Percentiles rank a stretch among this genome's conserved stretches.
These are phyloP conservation scores for Schrenkiella parvula DNA, from an alignment of 345 rosid genomes.

Conservation along the genomic window DNA sequence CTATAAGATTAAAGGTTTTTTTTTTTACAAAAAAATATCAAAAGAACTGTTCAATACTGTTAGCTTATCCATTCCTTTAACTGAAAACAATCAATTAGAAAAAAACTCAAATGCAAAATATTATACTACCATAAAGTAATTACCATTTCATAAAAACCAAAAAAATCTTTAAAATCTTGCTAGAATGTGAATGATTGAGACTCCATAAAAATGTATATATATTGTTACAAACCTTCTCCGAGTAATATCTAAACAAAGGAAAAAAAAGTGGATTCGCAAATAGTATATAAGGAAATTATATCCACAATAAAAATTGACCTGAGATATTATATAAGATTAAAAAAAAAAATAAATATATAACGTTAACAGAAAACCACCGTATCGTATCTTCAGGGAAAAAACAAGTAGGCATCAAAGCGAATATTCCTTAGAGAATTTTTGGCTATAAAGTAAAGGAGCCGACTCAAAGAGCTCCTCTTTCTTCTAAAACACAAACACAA, in stretches of 20 bases:
- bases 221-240: neutral
- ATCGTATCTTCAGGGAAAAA: neutral
- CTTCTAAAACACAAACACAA: neutral
- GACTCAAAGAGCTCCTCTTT: neutral
- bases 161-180: neutral
- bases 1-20: neutral
- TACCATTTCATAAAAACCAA: neutral
- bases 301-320: neutral
- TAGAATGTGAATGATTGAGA: neutral
- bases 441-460: slow-evolving; percentile 23
- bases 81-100: neutral
- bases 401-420: slow-evolving; percentile 27
- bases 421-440: slow-evolving; percentile 1
- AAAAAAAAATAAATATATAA: neutral
- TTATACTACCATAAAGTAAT: neutral
- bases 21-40: no score
- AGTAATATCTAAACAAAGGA: neutral
- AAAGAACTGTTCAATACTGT: neutral
- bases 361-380: neutral
- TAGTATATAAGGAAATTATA: neutral
- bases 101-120: neutral
- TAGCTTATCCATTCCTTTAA: neutral
- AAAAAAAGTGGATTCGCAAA: neutral
- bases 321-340: neutral
- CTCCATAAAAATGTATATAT: neutral